A percentile compares a stretch with the other conserved stretches of the same genome.
These are phyloP conservation scores for Colletotrichum liriopes DNA, from an alignment of 2,329 filamentous ascomycete species.

Conservation along the genomic window DNA sequence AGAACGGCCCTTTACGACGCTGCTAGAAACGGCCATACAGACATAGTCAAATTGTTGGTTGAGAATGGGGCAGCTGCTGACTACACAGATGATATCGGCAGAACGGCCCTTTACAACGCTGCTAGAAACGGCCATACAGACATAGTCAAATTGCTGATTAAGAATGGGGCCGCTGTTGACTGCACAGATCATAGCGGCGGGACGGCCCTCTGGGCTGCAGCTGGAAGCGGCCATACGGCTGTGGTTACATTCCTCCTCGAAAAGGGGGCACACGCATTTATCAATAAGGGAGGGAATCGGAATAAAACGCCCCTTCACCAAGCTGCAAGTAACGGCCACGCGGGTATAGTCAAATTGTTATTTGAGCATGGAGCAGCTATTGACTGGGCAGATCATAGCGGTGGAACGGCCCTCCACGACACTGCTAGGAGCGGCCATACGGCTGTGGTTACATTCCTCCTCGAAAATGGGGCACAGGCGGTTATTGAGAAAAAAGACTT, in stretches of 20 bases:
- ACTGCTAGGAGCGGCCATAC: neutral
- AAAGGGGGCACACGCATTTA: too few relatives aligned
- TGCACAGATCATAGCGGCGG: accelerated
- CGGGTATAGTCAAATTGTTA: too few relatives aligned
- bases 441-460: neutral
- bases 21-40: neutral
- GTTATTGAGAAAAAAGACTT: too few relatives aligned
- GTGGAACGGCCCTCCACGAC: neutral
- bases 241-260: too few relatives aligned
- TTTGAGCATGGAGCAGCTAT: too few relatives aligned
- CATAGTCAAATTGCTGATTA: neutral
- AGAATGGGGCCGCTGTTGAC: neutral
- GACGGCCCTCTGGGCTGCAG: too few relatives aligned
- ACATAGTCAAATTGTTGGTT: neutral
- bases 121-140: neutral
- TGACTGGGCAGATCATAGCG: accelerated
- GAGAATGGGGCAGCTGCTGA: neutral
- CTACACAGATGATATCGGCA: accelerated
- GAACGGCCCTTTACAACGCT: neutral
- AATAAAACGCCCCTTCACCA: too few relatives aligned
- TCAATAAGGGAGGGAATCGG: too few relatives aligned
- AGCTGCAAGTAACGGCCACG: too few relatives aligned
- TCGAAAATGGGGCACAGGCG: neutral
- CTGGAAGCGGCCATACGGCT: too few relatives aligned
- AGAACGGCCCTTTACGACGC: neutral